Evolutionary conservation across 345 rosid species (phyloP).

Genomic region (Hibiscus tridactylites): DNA sequence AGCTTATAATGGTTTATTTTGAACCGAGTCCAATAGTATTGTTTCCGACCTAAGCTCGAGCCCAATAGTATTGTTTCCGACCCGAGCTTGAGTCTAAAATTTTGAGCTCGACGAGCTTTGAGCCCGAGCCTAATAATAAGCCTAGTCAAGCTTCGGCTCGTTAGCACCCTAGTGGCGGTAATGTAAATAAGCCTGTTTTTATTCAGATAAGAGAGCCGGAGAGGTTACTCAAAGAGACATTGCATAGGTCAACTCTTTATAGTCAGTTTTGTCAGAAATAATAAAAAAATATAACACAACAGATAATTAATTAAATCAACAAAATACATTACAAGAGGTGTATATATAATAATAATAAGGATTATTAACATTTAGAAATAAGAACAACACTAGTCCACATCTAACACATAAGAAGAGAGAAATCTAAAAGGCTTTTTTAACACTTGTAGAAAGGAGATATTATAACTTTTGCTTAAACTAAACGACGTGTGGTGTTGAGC

Average conservation of each 20-base stretch:
- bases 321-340: too few species aligned
- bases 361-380: neutral
- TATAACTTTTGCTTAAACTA: neutral
- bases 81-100: too few species aligned
- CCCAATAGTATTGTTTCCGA: too few species aligned
- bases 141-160: too few species aligned
- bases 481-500: neutral
- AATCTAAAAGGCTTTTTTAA: neutral
- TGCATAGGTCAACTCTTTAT: constrained; percentile 4
- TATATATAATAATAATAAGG: too few species aligned
- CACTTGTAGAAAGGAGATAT: neutral
- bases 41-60: too few species aligned
- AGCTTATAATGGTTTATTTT: too few species aligned
- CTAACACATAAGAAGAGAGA: neutral
- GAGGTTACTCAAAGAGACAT: constrained; percentile 5
- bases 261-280: constrained; percentile 2
- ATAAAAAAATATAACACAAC: too few species aligned
- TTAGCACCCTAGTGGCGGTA: neutral
- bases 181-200: neutral
- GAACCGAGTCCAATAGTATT: too few species aligned
- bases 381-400: neutral
- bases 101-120: too few species aligned
- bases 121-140: too few species aligned
- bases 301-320: neutral
- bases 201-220: neutral